phyloP scores from a whole-genome alignment of 768 basidiomycete species.

The Panaeolus cyanescens region DNA sequence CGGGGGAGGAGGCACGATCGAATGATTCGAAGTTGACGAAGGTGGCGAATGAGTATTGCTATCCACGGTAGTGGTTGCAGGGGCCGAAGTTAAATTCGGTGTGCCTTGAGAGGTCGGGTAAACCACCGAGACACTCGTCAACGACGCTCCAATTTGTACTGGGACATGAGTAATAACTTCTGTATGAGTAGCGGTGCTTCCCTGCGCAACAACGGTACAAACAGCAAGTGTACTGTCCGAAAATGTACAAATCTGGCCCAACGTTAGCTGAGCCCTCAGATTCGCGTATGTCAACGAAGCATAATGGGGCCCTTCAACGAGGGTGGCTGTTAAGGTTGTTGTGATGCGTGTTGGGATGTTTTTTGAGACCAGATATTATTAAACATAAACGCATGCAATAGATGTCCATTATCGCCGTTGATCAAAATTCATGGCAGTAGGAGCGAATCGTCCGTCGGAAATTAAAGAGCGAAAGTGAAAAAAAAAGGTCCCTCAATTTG shows the following conservation, averaged over 20 bases:
- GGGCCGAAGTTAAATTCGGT: background rate
- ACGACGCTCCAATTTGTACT: slow-evolving; percentile 11
- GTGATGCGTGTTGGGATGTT: background rate
- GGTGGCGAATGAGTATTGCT: background rate
- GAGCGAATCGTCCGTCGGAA: background rate
- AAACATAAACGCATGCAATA: background rate
- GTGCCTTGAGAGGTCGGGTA: background rate
- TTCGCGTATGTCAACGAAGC: slow-evolving; percentile 39
- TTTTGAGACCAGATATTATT: background rate
- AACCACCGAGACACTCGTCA: background rate
- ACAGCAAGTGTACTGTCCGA: slow-evolving; percentile 23
- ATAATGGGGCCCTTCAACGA: slow-evolving; percentile 43
- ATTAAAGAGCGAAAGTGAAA: slow-evolving; percentile 1
- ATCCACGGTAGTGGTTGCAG: background rate
- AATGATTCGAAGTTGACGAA: slow-evolving; percentile 2
- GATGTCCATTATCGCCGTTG: background rate
- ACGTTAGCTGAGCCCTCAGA: slow-evolving; percentile 21
- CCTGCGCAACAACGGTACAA: slow-evolving; percentile 24
- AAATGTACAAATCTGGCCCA: slow-evolving; percentile 24
- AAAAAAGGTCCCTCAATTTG: slow-evolving; percentile 3
- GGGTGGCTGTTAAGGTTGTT: slow-evolving; percentile 33
- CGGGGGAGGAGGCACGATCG: background rate
- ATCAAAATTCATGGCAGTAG: slow-evolving; percentile 2
- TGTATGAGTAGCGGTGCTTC: slow-evolving; percentile 27
- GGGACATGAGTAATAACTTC: slow-evolving; percentile 18